Conservation (phyloP, 1,284 basidiomycete species). For the Ganoderma leucocontextum region DNA sequence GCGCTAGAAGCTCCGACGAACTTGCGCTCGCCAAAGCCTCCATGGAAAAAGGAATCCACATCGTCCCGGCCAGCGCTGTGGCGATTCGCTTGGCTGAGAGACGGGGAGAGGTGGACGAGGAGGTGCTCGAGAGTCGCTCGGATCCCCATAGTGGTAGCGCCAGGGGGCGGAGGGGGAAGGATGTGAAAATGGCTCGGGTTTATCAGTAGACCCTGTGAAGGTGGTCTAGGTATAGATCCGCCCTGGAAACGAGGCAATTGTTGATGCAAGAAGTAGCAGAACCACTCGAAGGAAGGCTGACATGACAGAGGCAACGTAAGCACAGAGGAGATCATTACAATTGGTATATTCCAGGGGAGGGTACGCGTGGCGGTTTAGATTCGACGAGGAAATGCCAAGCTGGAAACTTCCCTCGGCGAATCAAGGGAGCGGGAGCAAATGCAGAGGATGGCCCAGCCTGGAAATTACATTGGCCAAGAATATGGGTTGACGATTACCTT, state of each 20-base stretch:
- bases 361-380: background rate
- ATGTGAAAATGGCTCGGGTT: background rate
- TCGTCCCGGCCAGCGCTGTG: background rate
- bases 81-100: background rate
- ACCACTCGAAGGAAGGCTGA: background rate
- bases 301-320: background rate
- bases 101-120: background rate
- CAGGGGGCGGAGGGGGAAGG: background rate
- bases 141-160: background rate
- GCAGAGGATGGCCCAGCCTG: background rate
- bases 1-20: background rate
- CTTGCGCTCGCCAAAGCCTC: background rate
- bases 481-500: too few species aligned
- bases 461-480: background rate
- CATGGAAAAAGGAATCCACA: background rate
- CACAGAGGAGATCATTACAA: background rate
- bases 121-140: background rate
- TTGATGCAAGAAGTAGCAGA: too few species aligned
- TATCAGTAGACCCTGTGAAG: background rate
- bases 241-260: too few species aligned
- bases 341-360: background rate
- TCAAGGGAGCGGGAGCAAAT: background rate
- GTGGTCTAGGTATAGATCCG: too few species aligned
- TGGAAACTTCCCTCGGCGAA: background rate
- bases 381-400: background rate